These are phyloP conservation scores for Myxozyma lipomycoides DNA, from an alignment of 805 yeast species.

Conservation along the genomic window DNA sequence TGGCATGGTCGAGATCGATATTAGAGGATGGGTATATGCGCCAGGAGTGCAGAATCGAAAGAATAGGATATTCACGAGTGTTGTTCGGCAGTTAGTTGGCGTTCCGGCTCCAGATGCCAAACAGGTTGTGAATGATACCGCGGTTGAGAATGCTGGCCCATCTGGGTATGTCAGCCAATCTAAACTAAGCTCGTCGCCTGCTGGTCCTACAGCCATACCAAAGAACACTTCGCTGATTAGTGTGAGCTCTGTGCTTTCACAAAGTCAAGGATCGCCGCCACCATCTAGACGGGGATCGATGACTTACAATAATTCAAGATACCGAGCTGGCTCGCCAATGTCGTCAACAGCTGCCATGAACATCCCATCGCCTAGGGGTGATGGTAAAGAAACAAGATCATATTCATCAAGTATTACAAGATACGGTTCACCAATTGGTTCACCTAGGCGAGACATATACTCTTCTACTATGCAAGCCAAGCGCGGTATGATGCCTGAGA, in stretches of 20 bases:
- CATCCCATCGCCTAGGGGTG: conserved; percentile 14
- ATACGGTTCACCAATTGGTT: conserved; percentile 6
- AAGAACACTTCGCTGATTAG: conserved; percentile 16
- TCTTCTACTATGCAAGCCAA: conserved; percentile 16
- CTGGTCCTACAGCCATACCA: background rate
- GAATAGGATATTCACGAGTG: conserved; percentile 61
- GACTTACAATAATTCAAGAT: background rate
- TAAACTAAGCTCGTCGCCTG: background rate
- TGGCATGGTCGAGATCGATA: conserved; percentile 50
- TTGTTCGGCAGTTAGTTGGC: conserved; percentile 65
- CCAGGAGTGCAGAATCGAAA: conserved; percentile 70
- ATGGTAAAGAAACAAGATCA: conserved; percentile 1
- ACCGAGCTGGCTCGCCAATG: conserved; percentile 6
- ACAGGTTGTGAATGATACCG: conserved; percentile 3
- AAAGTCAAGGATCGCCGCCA: conserved; percentile 10
- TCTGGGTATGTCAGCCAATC: conserved; percentile 1
- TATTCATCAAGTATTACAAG: conserved; percentile 10
- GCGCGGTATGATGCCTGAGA: conserved; percentile 2
- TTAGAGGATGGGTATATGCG: conserved; percentile 67
- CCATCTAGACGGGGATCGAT: conserved; percentile 18
- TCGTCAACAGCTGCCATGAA: conserved; percentile 16
- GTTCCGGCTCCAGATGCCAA: conserved; percentile 23
- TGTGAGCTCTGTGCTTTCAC: conserved; percentile 16
- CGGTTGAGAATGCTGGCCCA: conserved; percentile 1
- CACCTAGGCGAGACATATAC: conserved; percentile 22